Percentiles rank a stretch among this genome's conserved stretches.
These are phyloP conservation scores for Lasiodiplodia hormozganensis DNA, from an alignment of 2,329 filamentous ascomycete species.

Conservation along the genomic window DNA sequence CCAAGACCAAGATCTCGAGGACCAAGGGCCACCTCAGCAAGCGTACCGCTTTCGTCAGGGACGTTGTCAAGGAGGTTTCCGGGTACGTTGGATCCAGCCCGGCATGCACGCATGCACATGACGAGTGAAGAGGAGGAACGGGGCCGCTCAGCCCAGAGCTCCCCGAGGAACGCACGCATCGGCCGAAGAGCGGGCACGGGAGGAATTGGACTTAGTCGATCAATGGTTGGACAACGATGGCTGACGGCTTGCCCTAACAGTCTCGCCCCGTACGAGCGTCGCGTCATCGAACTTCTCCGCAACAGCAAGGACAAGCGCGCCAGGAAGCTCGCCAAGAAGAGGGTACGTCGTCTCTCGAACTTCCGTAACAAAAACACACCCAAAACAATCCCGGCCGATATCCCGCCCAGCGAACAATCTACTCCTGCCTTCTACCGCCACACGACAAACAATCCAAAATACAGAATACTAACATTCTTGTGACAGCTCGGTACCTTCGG, in stretches of 20 bases:
- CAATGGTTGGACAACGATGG: constrained; percentile 8
- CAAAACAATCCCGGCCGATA: neutral
- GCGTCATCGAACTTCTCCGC: constrained; percentile 97
- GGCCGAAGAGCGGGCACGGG: neutral
- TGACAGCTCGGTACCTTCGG: constrained; percentile 93
- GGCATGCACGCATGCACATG: constrained; percentile 20
- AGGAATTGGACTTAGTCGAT: neutral
- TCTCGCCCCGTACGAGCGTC: constrained; percentile 95
- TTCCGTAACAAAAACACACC: neutral
- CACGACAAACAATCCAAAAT: neutral
- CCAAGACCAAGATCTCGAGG: constrained; percentile 61
- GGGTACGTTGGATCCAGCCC: constrained; percentile 66
- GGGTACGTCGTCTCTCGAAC: constrained; percentile 65
- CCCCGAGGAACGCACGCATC: neutral
- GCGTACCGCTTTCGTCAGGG: constrained; percentile 94
- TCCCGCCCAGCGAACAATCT: neutral
- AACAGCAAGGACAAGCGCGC: constrained; percentile 99
- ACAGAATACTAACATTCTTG: constrained; percentile 37
- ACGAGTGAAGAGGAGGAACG: constrained; percentile 10
- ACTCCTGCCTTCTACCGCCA: constrained; percentile 1
- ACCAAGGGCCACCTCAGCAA: constrained; percentile 97
- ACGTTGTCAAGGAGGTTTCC: constrained; percentile 98
- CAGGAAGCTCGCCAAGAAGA: constrained; percentile 99
- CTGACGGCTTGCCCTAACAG: constrained; percentile 50
- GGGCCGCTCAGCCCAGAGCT: neutral